Conservation (phyloP, 2,329 filamentous ascomycete genomes). For the Phialophora macrospora region DNA sequence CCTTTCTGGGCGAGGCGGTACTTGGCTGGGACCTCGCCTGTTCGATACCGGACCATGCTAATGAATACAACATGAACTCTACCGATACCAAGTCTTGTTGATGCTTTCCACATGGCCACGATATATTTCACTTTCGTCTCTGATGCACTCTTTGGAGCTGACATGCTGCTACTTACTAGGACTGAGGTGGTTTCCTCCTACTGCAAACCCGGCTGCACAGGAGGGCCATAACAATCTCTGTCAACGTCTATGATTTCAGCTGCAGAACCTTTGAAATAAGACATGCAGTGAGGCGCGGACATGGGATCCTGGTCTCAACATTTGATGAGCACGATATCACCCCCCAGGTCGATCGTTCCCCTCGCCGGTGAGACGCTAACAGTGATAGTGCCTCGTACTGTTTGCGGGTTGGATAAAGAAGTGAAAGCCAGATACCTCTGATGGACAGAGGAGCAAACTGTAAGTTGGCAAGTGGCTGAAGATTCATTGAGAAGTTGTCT, state of each 20-base stretch:
- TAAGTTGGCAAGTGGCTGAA: not conserved
- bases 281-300: not conserved
- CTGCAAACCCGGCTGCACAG: too few relatives aligned
- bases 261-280: not conserved
- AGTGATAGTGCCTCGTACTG: not conserved
- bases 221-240: too few relatives aligned
- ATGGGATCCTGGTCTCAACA: not conserved
- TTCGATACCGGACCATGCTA: not conserved
- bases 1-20: not conserved
- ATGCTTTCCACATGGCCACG: not conserved
- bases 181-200: not conserved
- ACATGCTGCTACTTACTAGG: not conserved
- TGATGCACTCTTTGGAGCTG: not conserved
- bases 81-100: not conserved
- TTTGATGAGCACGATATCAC: not conserved
- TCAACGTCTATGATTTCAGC: not conserved
- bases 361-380: not conserved
- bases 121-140: not conserved
- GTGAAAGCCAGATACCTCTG: not conserved
- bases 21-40: not conserved
- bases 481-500: not conserved
- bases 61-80: not conserved
- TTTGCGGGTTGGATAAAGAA: not conserved
- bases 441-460: not conserved
- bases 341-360: not conserved